phyloP scores from a whole-genome alignment of 2,329 filamentous ascomycete genomes.

The Alternaria tenuissima region DNA sequence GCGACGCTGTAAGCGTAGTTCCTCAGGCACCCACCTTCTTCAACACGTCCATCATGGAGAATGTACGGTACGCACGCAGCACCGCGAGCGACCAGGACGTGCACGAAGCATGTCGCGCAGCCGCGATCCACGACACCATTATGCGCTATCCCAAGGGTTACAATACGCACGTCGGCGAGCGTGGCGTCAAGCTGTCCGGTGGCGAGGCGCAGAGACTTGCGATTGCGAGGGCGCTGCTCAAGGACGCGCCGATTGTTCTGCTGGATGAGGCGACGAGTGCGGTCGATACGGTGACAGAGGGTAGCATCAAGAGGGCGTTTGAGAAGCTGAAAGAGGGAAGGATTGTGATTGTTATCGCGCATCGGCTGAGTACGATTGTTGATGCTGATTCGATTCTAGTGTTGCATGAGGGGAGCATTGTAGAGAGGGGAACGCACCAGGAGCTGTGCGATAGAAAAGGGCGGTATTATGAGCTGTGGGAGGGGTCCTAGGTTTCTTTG shows the following conservation, averaged over 20 bases:
- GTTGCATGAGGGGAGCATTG: constrained; percentile 9
- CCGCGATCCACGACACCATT: constrained; percentile 72
- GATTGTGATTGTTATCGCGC: constrained; percentile 65
- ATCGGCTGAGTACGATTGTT: too few relatives aligned
- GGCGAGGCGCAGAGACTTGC: constrained; percentile 73
- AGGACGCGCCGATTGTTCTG: constrained; percentile 81
- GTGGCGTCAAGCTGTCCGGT: constrained; percentile 64
- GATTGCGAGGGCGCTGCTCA: constrained; percentile 78
- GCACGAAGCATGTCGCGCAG: constrained; percentile 66
- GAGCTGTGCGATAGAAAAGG: constrained; percentile 3
- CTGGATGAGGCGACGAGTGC: constrained; percentile 87
- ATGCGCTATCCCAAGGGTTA: constrained; percentile 60
- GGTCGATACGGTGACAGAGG: constrained; percentile 75
- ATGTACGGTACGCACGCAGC: constrained; percentile 69
- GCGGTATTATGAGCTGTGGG: neutral
- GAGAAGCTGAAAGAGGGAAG: constrained; percentile 62
- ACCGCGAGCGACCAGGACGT: constrained; percentile 69
- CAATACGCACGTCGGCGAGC: constrained; percentile 51
- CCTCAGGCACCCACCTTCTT: constrained; percentile 72
- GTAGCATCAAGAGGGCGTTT: constrained; percentile 69
- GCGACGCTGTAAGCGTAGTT: constrained; percentile 68
- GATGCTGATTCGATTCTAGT: constrained; percentile 54
- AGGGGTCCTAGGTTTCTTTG: neutral
- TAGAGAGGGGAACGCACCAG: constrained; percentile 20
- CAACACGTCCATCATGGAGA: constrained; percentile 71